These are phyloP conservation scores for Cyclocybe cylindracea DNA, from an alignment of 768 basidiomycete species.

Conservation along the genomic window DNA sequence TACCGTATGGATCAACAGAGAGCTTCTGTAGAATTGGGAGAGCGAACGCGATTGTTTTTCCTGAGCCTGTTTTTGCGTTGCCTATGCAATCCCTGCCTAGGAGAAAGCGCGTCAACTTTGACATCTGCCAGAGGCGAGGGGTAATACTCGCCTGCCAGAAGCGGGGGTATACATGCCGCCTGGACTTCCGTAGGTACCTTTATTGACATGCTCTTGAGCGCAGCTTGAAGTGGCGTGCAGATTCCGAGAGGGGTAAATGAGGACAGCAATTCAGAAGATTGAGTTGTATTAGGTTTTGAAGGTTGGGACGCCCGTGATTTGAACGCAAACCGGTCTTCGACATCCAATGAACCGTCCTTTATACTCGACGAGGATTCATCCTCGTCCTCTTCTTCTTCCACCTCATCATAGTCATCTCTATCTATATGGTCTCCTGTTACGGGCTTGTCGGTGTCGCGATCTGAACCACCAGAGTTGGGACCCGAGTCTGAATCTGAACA, in stretches of 20 bases:
- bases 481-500: conserved; percentile 2
- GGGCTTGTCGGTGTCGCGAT: conserved; percentile 8
- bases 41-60: conserved; percentile 98
- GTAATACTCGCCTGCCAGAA: conserved; percentile 65
- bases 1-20: conserved; percentile 88
- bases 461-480: conserved; percentile 17
- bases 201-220: conserved; percentile 85
- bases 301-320: neutral
- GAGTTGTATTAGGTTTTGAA: conserved; percentile 1
- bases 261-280: neutral
- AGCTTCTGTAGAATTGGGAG: conserved; percentile 91
- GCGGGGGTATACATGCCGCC: conserved; percentile 83
- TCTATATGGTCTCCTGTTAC: conserved; percentile 11
- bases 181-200: conserved; percentile 85
- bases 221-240: conserved; percentile 56
- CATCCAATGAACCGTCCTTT: conserved; percentile 1
- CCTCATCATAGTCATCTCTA: conserved; percentile 3
- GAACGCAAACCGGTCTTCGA: conserved; percentile 21
- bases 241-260: conserved; percentile 64
- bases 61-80: conserved; percentile 96
- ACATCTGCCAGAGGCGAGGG: neutral
- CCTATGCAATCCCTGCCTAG: conserved; percentile 95
- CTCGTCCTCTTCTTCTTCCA: conserved; percentile 6
- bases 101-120: neutral
- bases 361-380: neutral